These are phyloP conservation scores for Cyclotella kingstonii DNA, from an alignment of 108 stramenopile genomes.

Conservation along the genomic window DNA sequence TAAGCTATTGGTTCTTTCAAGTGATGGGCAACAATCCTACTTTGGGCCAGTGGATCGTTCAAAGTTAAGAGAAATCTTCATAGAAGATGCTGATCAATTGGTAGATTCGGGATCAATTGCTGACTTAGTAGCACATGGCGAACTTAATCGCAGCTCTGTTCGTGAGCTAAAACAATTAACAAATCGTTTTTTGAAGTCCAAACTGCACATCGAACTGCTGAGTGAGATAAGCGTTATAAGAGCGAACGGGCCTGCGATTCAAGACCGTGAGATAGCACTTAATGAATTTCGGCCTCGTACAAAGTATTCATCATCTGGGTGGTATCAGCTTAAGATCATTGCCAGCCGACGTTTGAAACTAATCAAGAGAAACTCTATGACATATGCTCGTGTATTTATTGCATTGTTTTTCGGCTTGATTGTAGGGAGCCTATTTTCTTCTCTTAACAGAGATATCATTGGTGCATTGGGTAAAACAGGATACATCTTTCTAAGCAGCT, in stretches of 20 bases:
- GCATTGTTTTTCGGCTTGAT: constrained; percentile 44
- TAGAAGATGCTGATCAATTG: constrained; percentile 2
- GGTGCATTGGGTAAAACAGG: constrained; percentile 39
- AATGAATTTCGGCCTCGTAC: neutral
- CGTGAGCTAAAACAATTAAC: neutral
- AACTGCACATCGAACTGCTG: neutral
- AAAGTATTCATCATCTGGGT: constrained; percentile 7
- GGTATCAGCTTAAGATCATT: constrained; percentile 27
- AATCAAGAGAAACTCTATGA: constrained; percentile 40
- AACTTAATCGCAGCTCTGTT: neutral
- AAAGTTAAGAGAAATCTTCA: constrained; percentile 25
- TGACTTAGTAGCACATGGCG: constrained; percentile 16
- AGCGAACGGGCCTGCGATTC: neutral
- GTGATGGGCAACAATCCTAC: constrained; percentile 22
- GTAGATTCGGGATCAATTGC: constrained; percentile 22
- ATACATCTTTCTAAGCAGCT: constrained; percentile 39
- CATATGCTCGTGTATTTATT: constrained; percentile 41
- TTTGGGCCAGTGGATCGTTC: constrained; percentile 44
- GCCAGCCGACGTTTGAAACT: constrained; percentile 32
- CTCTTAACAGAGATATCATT: constrained; percentile 9
- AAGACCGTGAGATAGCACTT: constrained; percentile 3
- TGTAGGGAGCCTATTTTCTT: constrained; percentile 39
- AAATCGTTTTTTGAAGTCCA: neutral
- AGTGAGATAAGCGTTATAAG: neutral
- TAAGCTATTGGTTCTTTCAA: constrained; percentile 38